Percentiles rank a stretch among this genome's conserved stretches.
These are phyloP conservation scores for Populus hybrid DNA, from an alignment of 441 rosid species.

Conservation along the genomic window DNA sequence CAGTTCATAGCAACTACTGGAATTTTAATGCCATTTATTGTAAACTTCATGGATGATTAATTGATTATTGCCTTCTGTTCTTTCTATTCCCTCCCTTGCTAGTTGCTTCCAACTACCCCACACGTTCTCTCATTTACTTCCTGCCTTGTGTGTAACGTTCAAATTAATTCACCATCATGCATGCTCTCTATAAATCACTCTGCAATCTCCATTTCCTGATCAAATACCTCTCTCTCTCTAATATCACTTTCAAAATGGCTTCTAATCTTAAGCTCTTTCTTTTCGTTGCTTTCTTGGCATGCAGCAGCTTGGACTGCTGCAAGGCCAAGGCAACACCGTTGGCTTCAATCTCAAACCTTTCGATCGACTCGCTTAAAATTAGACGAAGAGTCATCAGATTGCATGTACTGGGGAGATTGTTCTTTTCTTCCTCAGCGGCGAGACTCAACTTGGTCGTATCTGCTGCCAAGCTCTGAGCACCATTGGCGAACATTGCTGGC, in stretches of 20 bases:
- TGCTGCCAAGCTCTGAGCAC: slow-evolving; percentile 53
- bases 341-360: slow-evolving; percentile 31
- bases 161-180: neutral
- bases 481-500: slow-evolving; percentile 56
- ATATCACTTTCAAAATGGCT: neutral
- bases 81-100: neutral
- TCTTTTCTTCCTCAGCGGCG: slow-evolving; percentile 60
- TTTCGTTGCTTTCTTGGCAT: slow-evolving; percentile 8
- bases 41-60: neutral
- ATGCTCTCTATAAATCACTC: neutral
- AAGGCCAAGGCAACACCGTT: slow-evolving; percentile 18
- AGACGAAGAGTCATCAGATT: slow-evolving; percentile 42
- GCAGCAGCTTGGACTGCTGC: slow-evolving; percentile 3
- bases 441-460: slow-evolving; percentile 45
- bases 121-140: too few relatives aligned
- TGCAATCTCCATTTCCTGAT: neutral
- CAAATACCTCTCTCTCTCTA: neutral
- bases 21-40: neutral
- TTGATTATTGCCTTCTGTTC: neutral
- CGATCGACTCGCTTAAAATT: slow-evolving; percentile 40
- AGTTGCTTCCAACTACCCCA: too few relatives aligned
- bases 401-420: slow-evolving; percentile 56
- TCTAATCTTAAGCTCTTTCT: slow-evolving; percentile 7
- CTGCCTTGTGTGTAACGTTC: too few relatives aligned
- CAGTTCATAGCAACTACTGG: too few relatives aligned